Conservation (phyloP, 108 stramenopile species). For the Stephanodiscus minutulus region DNA sequence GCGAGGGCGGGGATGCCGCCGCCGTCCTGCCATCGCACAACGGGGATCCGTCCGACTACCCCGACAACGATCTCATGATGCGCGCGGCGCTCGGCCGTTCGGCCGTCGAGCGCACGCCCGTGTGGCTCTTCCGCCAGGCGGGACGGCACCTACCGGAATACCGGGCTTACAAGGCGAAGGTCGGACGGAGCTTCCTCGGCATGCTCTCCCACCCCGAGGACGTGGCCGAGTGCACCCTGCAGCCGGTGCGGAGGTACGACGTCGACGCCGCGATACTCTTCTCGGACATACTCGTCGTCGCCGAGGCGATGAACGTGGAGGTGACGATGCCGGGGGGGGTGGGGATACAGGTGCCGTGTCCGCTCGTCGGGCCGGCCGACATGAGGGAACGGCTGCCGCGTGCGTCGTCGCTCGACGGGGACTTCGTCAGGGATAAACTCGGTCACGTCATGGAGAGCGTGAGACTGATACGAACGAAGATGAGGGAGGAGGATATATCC, state of each 20-base stretch:
- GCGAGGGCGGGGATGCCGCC: not conserved
- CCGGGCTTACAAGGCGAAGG: constrained; percentile 79
- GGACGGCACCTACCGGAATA: constrained; percentile 96
- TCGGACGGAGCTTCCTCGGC: constrained; percentile 89
- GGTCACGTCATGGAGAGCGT: constrained; percentile 88
- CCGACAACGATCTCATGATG: constrained; percentile 83
- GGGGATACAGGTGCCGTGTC: constrained; percentile 90
- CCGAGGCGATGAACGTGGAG: constrained; percentile 83
- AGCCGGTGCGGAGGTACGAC: constrained; percentile 90
- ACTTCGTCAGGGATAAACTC: constrained; percentile 76
- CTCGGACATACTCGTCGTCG: constrained; percentile 94
- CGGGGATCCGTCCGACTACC: constrained; percentile 43
- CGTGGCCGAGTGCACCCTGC: constrained; percentile 95
- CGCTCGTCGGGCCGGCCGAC: constrained; percentile 77
- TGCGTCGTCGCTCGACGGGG: constrained; percentile 54
- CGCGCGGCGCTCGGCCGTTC: constrained; percentile 75
- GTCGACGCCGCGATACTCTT: constrained; percentile 96
- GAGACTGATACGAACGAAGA: constrained; percentile 72
- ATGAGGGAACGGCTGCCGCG: constrained; percentile 74
- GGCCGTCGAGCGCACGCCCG: constrained; percentile 77
- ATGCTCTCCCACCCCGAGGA: constrained; percentile 85
- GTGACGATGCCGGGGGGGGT: constrained; percentile 96
- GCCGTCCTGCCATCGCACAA: constrained; percentile 1
- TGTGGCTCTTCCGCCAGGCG: constrained; percentile 96
- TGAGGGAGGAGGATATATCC: constrained; percentile 73